Conservation (phyloP, 257 asterid genomes). For the Schizonepeta tenuifolia region DNA sequence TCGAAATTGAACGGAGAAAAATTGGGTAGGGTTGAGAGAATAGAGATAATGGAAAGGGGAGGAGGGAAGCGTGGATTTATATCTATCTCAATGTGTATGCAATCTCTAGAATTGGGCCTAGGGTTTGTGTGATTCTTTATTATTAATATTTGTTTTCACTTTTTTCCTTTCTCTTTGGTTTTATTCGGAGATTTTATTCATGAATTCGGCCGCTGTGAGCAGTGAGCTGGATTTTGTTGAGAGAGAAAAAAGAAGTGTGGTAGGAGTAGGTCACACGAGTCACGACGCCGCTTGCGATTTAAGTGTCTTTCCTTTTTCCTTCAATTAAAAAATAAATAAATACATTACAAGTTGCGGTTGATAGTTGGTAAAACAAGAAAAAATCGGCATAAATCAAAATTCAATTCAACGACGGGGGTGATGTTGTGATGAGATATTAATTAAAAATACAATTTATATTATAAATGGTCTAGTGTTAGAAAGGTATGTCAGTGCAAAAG, state of each 20-base stretch:
- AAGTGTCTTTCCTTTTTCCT: background rate
- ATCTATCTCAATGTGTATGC: constrained; percentile 15
- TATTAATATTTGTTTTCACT: background rate
- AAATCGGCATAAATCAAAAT: background rate
- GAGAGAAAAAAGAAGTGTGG: background rate
- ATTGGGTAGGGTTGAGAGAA: constrained; percentile 17
- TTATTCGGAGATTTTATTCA: background rate
- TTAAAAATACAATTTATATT: too few species aligned
- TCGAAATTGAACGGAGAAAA: constrained; percentile 10
- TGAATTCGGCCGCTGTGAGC: background rate
- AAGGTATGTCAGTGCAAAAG: too few species aligned
- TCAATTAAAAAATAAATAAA: background rate
- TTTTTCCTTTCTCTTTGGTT: too few species aligned
- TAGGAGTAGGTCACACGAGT: background rate
- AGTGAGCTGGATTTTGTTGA: constrained; percentile 19
- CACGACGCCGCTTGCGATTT: background rate
- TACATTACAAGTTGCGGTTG: background rate
- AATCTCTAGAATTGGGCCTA: constrained; percentile 31
- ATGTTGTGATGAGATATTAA: background rate
- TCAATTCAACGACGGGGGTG: background rate
- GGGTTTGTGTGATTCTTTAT: background rate
- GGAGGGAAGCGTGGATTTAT: constrained; percentile 34
- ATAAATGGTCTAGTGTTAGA: too few species aligned
- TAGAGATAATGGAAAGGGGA: background rate
- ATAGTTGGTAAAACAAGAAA: background rate